A percentile compares a stretch with the other conserved stretches of the same genome.
Evolutionary conservation across 768 basidiomycete species (phyloP).

Genomic region (Suillus cothurnatus): DNA sequence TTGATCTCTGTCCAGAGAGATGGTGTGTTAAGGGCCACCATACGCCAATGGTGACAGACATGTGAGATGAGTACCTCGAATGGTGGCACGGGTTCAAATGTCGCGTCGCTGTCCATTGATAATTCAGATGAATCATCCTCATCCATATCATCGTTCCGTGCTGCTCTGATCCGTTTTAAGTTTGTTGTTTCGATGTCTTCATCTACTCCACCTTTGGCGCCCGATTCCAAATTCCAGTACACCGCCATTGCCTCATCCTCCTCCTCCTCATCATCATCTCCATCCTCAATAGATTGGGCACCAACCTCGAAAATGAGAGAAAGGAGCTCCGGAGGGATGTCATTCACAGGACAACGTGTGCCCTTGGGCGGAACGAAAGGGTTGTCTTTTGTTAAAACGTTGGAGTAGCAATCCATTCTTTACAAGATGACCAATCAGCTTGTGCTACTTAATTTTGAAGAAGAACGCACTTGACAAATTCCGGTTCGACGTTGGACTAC

Average conservation of each 20-base stretch:
- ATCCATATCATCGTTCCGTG: constrained; percentile 2
- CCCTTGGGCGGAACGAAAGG: constrained; percentile 49
- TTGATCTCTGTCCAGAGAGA: constrained; percentile 55
- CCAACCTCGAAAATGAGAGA: constrained; percentile 57
- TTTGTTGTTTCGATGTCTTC: constrained; percentile 15
- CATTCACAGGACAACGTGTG: constrained; percentile 47
- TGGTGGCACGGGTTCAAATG: constrained; percentile 19
- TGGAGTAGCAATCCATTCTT: constrained; percentile 1
- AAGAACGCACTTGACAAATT: constrained; percentile 4
- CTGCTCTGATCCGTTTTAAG: not conserved
- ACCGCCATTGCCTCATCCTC: constrained; percentile 29
- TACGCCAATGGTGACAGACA: constrained; percentile 63
- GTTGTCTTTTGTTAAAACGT: constrained; percentile 42
- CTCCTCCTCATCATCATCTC: constrained; percentile 34
- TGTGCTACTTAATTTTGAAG: not conserved
- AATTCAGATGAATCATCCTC: constrained; percentile 9
- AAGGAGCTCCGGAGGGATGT: constrained; percentile 58
- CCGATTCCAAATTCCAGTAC: constrained; percentile 36
- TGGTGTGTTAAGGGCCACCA: constrained; percentile 51
- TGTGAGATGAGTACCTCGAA: constrained; percentile 63
- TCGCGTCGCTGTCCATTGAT: constrained; percentile 3
- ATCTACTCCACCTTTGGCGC: constrained; percentile 34
- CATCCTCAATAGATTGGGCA: constrained; percentile 37
- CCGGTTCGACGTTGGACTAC: not conserved
- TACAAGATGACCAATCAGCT: not conserved